Conservation (phyloP, 805 yeast species). For the Teunomyces funiuensis region DNA sequence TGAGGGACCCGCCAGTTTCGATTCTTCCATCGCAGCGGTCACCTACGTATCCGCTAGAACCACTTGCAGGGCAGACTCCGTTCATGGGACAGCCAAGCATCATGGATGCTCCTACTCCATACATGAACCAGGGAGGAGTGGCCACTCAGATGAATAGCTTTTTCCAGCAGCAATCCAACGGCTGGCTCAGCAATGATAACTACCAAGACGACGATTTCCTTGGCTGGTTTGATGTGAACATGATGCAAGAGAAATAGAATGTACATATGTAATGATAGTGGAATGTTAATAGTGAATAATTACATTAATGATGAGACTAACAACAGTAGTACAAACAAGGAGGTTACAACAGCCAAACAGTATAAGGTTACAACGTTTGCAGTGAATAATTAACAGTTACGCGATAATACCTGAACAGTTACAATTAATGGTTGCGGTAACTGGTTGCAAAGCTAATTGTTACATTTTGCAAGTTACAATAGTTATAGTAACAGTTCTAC, state of each 20-base stretch:
- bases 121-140: constrained; percentile 14
- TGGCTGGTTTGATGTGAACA: constrained; percentile 88
- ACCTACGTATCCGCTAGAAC: neutral
- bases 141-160: constrained; percentile 52
- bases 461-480: too few species aligned
- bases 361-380: too few species aligned
- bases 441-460: too few species aligned
- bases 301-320: too few species aligned
- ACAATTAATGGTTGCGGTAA: too few species aligned
- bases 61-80: constrained; percentile 5
- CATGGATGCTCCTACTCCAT: constrained; percentile 12
- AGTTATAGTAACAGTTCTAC: too few species aligned
- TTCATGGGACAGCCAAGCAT: constrained; percentile 5
- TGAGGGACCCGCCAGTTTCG: neutral
- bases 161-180: constrained; percentile 78
- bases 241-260: constrained; percentile 15
- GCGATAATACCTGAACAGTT: too few species aligned
- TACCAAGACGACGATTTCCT: constrained; percentile 75
- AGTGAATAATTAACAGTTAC: too few species aligned
- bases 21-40: constrained; percentile 5
- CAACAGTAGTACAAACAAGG: too few species aligned
- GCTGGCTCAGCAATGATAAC: constrained; percentile 71
- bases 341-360: too few species aligned
- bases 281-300: too few species aligned
- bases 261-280: neutral